phyloP scores from a whole-genome alignment of 2,329 filamentous ascomycete genomes.

The Apiospora arundinis region DNA sequence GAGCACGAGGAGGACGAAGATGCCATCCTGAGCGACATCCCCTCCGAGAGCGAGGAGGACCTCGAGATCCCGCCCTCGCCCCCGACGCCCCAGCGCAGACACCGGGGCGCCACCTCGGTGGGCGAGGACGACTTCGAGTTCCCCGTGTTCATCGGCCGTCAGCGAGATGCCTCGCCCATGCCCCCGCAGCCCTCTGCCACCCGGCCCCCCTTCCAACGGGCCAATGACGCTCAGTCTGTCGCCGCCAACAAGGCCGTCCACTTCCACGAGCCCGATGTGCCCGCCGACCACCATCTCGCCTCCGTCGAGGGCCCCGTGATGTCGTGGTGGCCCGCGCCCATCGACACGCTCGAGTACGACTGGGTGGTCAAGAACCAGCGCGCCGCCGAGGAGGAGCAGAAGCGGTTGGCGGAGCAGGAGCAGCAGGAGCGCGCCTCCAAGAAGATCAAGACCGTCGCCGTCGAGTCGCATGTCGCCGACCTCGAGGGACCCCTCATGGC shows the following conservation, averaged over 20 bases:
- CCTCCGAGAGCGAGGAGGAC: slow-evolving; percentile 33
- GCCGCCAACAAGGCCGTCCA: background rate
- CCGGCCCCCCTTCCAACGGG: background rate
- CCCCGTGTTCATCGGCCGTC: slow-evolving; percentile 38
- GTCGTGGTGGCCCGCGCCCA: slow-evolving; percentile 15
- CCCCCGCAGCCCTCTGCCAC: background rate
- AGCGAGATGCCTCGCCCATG: slow-evolving; percentile 19
- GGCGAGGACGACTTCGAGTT: slow-evolving; percentile 36
- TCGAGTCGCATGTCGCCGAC: slow-evolving; percentile 26
- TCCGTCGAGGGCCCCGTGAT: slow-evolving; percentile 9
- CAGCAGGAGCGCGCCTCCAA: slow-evolving; percentile 21
- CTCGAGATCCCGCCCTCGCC: slow-evolving; percentile 31
- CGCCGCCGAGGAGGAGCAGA: background rate
- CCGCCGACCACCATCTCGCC: background rate
- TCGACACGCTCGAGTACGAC: slow-evolving; percentile 24
- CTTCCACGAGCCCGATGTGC: background rate
- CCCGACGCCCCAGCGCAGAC: slow-evolving; percentile 25
- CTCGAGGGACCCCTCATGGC: slow-evolving; percentile 37
- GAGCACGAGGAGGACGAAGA: slow-evolving; percentile 31
- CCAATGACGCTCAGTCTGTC: background rate
- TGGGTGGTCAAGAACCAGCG: slow-evolving; percentile 18
- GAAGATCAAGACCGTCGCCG: slow-evolving; percentile 15
- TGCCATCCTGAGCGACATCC: slow-evolving; percentile 34
- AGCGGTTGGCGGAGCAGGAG: background rate
- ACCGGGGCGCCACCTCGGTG: slow-evolving; percentile 29